Conservation (phyloP, 2,329 filamentous ascomycete genomes). For the Didymella arachidicola region DNA sequence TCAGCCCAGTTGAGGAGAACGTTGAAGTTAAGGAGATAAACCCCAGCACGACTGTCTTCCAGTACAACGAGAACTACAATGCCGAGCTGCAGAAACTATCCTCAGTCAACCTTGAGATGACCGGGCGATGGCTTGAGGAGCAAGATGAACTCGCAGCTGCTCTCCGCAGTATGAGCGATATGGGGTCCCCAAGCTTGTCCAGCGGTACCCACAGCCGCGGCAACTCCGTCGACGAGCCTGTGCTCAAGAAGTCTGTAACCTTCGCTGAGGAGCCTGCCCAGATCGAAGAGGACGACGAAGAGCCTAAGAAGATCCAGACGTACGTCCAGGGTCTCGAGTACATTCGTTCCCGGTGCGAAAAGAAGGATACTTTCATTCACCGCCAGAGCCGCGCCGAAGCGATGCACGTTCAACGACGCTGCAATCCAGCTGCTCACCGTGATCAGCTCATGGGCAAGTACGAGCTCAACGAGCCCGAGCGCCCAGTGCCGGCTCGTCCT, state of each 20-base stretch:
- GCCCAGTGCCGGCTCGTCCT: slow-evolving; percentile 54
- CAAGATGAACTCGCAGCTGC: slow-evolving; percentile 80
- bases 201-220: slow-evolving; percentile 43
- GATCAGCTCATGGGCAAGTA: slow-evolving; percentile 87
- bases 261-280: slow-evolving; percentile 63
- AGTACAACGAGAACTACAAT: slow-evolving; percentile 79
- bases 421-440: slow-evolving; percentile 74
- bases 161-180: slow-evolving; percentile 62
- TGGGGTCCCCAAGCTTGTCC: slow-evolving; percentile 52
- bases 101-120: slow-evolving; percentile 80
- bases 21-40: slow-evolving; percentile 63
- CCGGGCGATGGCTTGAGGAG: slow-evolving; percentile 83
- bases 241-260: slow-evolving; percentile 75
- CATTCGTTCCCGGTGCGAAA: slow-evolving; percentile 70
- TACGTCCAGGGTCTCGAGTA: slow-evolving; percentile 90
- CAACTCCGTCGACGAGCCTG: slow-evolving; percentile 50
- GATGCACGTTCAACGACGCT: slow-evolving; percentile 81
- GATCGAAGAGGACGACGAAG: slow-evolving; percentile 35
- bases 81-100: slow-evolving; percentile 75
- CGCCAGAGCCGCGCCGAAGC: slow-evolving; percentile 86
- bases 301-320: slow-evolving; percentile 67
- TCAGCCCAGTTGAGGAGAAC: slow-evolving; percentile 48
- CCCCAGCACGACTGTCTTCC: slow-evolving; percentile 70
- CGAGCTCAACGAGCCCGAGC: slow-evolving; percentile 67
- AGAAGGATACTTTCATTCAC: slow-evolving; percentile 82